Evolutionary conservation across 176 grass and related monocot species (phyloP), one percentile per base, ranked within the genome.

Genomic region (Avena atlantica): DNA sequence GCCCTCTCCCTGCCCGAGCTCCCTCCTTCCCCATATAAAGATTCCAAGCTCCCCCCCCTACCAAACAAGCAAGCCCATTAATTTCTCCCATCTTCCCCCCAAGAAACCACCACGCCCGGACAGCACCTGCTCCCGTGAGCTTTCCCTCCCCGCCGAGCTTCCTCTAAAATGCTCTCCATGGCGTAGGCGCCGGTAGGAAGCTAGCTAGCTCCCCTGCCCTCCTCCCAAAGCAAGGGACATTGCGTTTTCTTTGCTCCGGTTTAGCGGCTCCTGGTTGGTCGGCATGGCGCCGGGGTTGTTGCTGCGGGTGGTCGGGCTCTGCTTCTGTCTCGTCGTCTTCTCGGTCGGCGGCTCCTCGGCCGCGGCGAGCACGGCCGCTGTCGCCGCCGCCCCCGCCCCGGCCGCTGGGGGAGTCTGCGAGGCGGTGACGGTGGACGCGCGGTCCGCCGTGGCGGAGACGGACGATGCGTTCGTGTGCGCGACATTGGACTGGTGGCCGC

Each of bases 401-500:
- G 62, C 62, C 4, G 4, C 63, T 2, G 27, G 0, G 63, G 25
- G 4, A 15, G 76, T 12, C 74, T 42, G 70, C 7, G 89, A 76
- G 8, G 86, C 82, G 4, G 86, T 89, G 76, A 60, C 70, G 69
- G 86, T 97, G 63, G 94, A 94, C 24, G 88, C 55, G 59, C 27
- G 53, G 61, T 65, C 74, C 1, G 17, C 86, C 82, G 61, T 97
- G 62, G 94, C 88, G 3, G 74, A 7, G 51, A 97, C 92, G 1
- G 92, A 97, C 76, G 80, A 85, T n/a, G 81, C 92, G 49, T 97
- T 94, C 88, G 42, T 97, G 37, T 97, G 94, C 76, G 83, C 92
- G 31, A 97, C 94, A 59, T 73, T 97, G 91, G 94, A 97, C 87
- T 97, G 91, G 94, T 97, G 94, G 94, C 94, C 94, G 74, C 94